Percentiles rank a stretch among this genome's conserved stretches.
Conservation (phyloP, 805 yeast genomes). For the Ogataea neopini region DNA sequence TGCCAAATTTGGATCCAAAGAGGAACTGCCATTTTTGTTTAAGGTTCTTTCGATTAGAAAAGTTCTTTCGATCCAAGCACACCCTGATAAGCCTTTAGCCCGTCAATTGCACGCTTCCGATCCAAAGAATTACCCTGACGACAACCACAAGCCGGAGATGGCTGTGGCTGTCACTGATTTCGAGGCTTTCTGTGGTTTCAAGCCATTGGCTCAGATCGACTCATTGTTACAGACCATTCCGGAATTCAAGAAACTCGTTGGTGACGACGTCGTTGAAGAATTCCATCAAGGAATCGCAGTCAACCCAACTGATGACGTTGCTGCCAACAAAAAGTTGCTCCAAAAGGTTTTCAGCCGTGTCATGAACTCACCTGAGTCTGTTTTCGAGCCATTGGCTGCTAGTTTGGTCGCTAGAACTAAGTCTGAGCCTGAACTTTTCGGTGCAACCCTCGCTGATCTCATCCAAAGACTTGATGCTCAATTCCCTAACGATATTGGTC, state of each 20-base stretch:
- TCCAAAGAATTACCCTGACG: slow-evolving; percentile 95
- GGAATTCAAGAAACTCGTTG: slow-evolving; percentile 72
- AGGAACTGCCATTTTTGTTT: slow-evolving; percentile 87
- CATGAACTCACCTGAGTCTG: slow-evolving; percentile 77
- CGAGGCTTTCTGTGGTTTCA: slow-evolving; percentile 98
- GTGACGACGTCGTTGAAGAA: slow-evolving; percentile 53
- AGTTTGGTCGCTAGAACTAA: slow-evolving; percentile 66
- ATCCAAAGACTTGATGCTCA: slow-evolving; percentile 78
- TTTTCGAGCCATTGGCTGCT: slow-evolving; percentile 57
- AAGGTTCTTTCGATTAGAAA: slow-evolving; percentile 92
- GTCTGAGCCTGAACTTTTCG: slow-evolving; percentile 58
- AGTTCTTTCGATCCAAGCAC: slow-evolving; percentile 95
- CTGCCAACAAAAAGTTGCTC: slow-evolving; percentile 60
- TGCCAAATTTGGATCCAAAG: slow-evolving; percentile 61
- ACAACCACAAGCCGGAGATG: slow-evolving; percentile 99
- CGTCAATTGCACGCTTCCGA: slow-evolving; percentile 73
- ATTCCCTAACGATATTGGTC: slow-evolving; percentile 91
- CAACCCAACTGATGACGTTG: slow-evolving; percentile 48
- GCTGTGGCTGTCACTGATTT: slow-evolving; percentile 95
- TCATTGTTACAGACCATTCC: slow-evolving; percentile 69
- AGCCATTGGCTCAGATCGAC: slow-evolving; percentile 80
- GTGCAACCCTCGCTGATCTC: slow-evolving; percentile 63
- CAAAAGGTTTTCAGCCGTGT: slow-evolving; percentile 77
- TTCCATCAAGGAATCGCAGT: slow-evolving; percentile 52
- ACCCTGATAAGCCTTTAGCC: slow-evolving; percentile 89